Base-by-base conservation (phyloP, 2,329 filamentous ascomycete genomes). In the Ascochyta rabiei region DNA sequence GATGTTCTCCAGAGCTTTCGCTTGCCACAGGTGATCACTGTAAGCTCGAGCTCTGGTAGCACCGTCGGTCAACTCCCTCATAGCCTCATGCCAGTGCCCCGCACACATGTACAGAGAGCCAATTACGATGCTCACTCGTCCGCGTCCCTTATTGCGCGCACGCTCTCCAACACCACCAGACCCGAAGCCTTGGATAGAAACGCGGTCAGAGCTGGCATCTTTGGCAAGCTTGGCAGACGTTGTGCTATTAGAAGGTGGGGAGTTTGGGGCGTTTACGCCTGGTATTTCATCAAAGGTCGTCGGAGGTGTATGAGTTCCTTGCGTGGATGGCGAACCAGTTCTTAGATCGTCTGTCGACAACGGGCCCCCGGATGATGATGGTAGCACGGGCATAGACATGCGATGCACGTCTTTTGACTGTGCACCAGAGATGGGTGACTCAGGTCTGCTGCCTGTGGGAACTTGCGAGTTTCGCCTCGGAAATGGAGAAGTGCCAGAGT, bases 11-110 rank as follows among this genome's bases (percentile, higher is more conserved):
- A 99, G 81, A 1, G 91, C 93, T 76, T 98, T 98, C 16, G 90
- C 95, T 76, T 97, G 91, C 93, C 95, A 99, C n/a, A 98, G 75
- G 75, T 96, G 91, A 75, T 99, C 95, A 66, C 91, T 93, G 54
- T 90, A 84, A 33, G 86, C 87, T 65, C 91, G 89, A 15, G 91
- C 89, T 63, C 88, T 86, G 9, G 84, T 84, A 2, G 90, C 92
- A 48, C 89, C 91, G 56, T 97, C 93, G 9, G 86, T 81, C 19
- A 97, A 83, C 70, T 96, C 91, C 71, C 86, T 89, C 40, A 98
- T 75, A 7, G 93, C 93, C 76, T 98, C 93, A 42, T 82, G 85
- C 92, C 95, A 97, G 59, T 92, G 86, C 23, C 95, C 95, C 48
- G 91, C 89, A 74, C 93, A 89, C 63, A 99, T 84, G 72, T 93